A percentile compares a stretch with the other conserved stretches of the same genome.
These are phyloP conservation scores for Pseudogymnoascus sp. DNA, from an alignment of 2,329 filamentous ascomycete genomes.

Conservation along the genomic window DNA sequence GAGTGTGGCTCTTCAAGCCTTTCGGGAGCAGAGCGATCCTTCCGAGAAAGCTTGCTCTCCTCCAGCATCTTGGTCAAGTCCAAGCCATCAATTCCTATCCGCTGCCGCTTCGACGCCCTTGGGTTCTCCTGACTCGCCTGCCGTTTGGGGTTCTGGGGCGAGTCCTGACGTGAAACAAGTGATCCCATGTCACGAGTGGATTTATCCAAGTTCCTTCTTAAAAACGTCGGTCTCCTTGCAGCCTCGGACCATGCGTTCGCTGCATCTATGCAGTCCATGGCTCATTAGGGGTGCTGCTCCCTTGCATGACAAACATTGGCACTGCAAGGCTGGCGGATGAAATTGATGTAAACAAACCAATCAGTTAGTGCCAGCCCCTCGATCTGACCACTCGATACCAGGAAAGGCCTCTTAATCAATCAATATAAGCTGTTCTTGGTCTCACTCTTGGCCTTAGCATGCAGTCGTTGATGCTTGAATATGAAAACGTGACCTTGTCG, in stretches of 20 bases:
- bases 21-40: not conserved
- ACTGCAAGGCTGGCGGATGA: not conserved
- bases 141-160: not conserved
- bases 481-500: not conserved
- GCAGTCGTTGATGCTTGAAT: slow-evolving; percentile 1
- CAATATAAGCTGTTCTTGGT: not conserved
- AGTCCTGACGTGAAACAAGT: not conserved
- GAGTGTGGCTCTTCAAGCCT: not conserved
- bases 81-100: not conserved
- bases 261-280: slow-evolving; percentile 2
- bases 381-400: not conserved
- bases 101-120: not conserved
- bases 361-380: not conserved
- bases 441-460: not conserved
- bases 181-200: not conserved
- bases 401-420: not conserved
- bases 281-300: not conserved
- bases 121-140: not conserved
- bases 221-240: not conserved
- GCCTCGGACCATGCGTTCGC: not conserved
- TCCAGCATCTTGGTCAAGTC: not conserved
- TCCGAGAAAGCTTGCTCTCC: not conserved
- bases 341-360: not conserved
- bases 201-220: not conserved
- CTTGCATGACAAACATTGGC: not conserved